A percentile compares a stretch with the other conserved stretches of the same genome.
phyloP scores from a whole-genome alignment of 2,329 filamentous ascomycete genomes.

The Diaporthe nobilis region DNA sequence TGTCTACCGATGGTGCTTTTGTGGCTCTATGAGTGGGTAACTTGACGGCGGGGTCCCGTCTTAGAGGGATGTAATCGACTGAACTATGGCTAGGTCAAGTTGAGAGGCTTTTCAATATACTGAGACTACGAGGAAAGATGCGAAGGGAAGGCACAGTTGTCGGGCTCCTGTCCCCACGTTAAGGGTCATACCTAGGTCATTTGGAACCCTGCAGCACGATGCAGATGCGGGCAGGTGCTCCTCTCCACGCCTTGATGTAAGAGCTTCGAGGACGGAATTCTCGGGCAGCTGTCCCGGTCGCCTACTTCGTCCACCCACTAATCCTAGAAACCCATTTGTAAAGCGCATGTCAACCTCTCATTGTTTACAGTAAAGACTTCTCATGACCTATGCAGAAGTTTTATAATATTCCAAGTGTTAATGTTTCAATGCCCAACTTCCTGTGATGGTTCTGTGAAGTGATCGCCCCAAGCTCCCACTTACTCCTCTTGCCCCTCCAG shows the following conservation, averaged over 20 bases:
- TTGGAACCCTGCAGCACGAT: constrained; percentile 29
- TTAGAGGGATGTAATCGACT: not conserved
- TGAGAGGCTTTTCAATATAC: not conserved
- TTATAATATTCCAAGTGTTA: not conserved
- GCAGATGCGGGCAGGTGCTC: constrained; percentile 28
- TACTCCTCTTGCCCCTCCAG: constrained; percentile 1
- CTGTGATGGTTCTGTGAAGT: not conserved
- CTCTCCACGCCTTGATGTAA: constrained; percentile 28
- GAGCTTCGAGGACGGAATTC: constrained; percentile 25
- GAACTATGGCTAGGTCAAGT: not conserved
- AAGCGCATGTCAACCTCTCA: not conserved
- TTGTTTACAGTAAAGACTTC: not conserved
- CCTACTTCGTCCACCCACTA: not conserved
- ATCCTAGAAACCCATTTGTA: not conserved
- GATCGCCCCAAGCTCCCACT: not conserved
- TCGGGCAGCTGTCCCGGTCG: constrained; percentile 10
- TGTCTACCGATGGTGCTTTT: not conserved
- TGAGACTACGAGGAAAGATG: constrained; percentile 12
- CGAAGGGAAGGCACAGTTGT: not conserved
- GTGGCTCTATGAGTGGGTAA: not conserved
- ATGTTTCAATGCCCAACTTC: not conserved
- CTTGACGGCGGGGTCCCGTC: not conserved
- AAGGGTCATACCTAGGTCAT: constrained; percentile 18
- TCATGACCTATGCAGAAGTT: not conserved
- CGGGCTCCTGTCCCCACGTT: constrained; percentile 22